Percentiles rank a stretch among this genome's conserved stretches.
Conservation (phyloP, 306 rosid genomes). For the Glycine latifolia region DNA sequence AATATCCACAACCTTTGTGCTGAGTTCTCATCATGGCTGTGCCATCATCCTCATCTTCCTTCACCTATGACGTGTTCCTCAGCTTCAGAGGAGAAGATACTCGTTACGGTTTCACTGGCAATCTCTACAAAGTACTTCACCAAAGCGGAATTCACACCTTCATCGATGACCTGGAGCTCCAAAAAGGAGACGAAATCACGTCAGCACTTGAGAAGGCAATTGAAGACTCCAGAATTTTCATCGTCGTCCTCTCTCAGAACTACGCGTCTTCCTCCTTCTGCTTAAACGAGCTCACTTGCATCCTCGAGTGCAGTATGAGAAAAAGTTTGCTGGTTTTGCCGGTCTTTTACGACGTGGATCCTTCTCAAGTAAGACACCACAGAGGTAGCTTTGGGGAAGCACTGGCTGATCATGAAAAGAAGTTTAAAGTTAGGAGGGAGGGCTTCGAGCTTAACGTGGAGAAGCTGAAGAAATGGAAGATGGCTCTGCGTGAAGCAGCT, state of each 20-base stretch:
- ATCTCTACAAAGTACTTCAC: background rate
- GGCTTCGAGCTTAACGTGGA: background rate
- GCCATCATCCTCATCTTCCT: background rate
- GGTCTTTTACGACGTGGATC: background rate
- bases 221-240: background rate
- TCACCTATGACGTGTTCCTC: background rate
- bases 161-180: background rate
- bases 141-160: background rate
- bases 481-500: background rate
- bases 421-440: background rate
- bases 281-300: background rate
- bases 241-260: background rate
- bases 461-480: background rate
- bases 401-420: background rate
- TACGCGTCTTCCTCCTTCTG: background rate
- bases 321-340: background rate
- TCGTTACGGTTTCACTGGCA: background rate
- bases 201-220: background rate
- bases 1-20: no score
- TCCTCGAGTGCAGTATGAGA: background rate
- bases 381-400: no score
- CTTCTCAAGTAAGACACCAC: background rate
- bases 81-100: background rate
- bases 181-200: background rate
- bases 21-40: no score